A percentile compares a stretch with the other conserved stretches of the same genome.
phyloP scores from a whole-genome alignment of 2,329 filamentous ascomycete species.

The Epichloe aotearoae region DNA sequence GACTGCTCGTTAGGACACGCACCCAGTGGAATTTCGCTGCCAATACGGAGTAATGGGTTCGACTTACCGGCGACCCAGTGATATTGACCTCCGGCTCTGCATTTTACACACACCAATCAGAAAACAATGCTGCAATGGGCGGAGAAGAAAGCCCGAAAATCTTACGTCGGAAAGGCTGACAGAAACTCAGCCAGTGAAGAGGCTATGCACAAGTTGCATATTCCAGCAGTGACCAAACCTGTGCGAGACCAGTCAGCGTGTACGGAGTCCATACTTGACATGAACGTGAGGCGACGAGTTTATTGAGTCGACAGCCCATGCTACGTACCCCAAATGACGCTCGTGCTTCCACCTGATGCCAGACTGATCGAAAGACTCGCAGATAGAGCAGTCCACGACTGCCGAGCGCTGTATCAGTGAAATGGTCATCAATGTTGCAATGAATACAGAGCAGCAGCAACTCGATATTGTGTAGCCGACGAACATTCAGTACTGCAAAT shows the following conservation, averaged over 20 bases:
- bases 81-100: slow-evolving; percentile 44
- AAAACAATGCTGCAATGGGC: no score
- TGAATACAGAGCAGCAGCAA: background rate
- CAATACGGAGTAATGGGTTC: slow-evolving; percentile 10
- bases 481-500: slow-evolving; percentile 31
- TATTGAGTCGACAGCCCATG: background rate
- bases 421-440: no score
- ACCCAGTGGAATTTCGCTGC: no score
- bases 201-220: slow-evolving; percentile 34
- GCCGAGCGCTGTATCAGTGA: background rate
- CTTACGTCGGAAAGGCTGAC: slow-evolving; percentile 40
- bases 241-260: no score
- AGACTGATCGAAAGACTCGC: slow-evolving; percentile 35
- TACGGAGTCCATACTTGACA: no score
- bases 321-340: slow-evolving; percentile 53
- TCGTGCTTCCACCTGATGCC: slow-evolving; percentile 52
- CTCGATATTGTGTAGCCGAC: background rate
- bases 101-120: no score
- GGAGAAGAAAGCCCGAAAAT: background rate
- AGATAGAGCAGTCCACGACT: slow-evolving; percentile 32
- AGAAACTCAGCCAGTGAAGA: slow-evolving; percentile 58
- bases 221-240: slow-evolving; percentile 19
- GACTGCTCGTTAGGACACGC: background rate
- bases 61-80: slow-evolving; percentile 50
- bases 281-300: no score